A percentile compares a stretch with the other conserved stretches of the same genome.
phyloP scores from a whole-genome alignment of 345 rosid species.

The Gossypium anomalum region DNA sequence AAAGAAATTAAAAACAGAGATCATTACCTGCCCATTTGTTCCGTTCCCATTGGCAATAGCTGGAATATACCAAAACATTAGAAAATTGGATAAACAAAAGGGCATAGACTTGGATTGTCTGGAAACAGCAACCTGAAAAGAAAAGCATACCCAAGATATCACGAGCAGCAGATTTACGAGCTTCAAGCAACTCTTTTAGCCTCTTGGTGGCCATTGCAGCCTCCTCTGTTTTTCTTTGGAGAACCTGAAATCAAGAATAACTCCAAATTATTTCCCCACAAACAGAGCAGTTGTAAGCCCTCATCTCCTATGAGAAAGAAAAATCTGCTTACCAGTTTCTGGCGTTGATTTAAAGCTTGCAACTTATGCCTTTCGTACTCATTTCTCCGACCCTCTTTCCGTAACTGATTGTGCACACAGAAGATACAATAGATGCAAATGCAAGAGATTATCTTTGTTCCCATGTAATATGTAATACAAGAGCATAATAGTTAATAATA shows the following conservation, averaged over 20 bases:
- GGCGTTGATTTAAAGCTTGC: slow-evolving; percentile 95
- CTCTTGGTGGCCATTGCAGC: slow-evolving; percentile 98
- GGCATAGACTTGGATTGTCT: slow-evolving; percentile 7
- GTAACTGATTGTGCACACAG: slow-evolving; percentile 45
- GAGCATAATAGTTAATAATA: background rate
- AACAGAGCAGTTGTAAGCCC: background rate
- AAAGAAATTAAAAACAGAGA: slow-evolving; percentile 1
- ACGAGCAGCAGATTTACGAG: slow-evolving; percentile 86
- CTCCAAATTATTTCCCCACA: slow-evolving; percentile 5
- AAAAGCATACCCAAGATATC: slow-evolving; percentile 56
- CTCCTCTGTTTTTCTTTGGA: slow-evolving; percentile 98
- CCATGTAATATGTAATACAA: background rate
- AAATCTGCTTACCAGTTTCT: slow-evolving; percentile 70
- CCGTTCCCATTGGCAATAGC: slow-evolving; percentile 69
- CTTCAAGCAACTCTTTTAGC: slow-evolving; percentile 94
- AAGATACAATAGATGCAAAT: background rate
- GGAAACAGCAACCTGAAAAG: background rate
- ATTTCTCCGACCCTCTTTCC: slow-evolving; percentile 94
- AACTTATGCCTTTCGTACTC: slow-evolving; percentile 97
- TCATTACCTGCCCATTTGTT: slow-evolving; percentile 72
- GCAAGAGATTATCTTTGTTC: background rate
- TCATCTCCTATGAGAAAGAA: background rate
- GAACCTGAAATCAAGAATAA: slow-evolving; percentile 59
- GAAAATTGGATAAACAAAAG: slow-evolving; percentile 21
- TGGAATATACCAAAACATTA: slow-evolving; percentile 41